Percentiles rank a stretch among this genome's conserved stretches.
phyloP scores from a whole-genome alignment of 2,329 filamentous ascomycete species.

The Fusarium sp. region DNA sequence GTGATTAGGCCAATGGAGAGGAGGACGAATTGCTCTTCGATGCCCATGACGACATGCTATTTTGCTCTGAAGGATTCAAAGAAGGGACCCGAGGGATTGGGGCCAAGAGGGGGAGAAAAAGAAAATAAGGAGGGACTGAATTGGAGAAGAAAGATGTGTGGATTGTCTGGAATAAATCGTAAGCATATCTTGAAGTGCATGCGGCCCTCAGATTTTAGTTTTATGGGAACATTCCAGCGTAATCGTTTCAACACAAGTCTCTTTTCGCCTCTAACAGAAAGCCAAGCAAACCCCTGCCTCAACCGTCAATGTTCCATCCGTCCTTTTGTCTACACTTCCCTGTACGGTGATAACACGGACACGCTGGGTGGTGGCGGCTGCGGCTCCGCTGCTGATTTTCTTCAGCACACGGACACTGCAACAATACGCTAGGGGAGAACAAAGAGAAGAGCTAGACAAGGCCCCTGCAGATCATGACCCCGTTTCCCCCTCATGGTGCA shows the following conservation, averaged over 20 bases:
- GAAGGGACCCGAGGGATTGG: constrained; percentile 4
- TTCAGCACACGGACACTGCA: neutral
- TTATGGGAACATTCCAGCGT: neutral
- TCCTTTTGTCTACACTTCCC: neutral
- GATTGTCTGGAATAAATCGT: neutral
- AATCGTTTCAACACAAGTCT: neutral
- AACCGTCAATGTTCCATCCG: constrained; percentile 14
- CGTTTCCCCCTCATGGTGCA: neutral
- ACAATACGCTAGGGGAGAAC: neutral
- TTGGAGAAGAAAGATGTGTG: neutral
- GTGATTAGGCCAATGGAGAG: constrained; percentile 35
- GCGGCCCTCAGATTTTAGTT: neutral
- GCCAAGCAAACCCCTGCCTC: neutral
- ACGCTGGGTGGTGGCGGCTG: neutral
- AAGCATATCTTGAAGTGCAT: neutral
- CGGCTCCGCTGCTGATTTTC: constrained; percentile 4
- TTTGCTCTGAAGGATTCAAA: neutral
- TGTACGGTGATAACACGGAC: neutral
- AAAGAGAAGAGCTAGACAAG: neutral
- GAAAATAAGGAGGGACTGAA: neutral
- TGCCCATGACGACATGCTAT: constrained; percentile 24
- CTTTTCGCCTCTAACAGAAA: neutral
- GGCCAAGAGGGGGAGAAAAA: neutral
- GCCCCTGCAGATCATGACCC: constrained; percentile 7
- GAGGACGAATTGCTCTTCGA: constrained; percentile 38